Conservation (phyloP, 495 filamentous ascomycete genomes). For the Penicillium subrubescens region DNA sequence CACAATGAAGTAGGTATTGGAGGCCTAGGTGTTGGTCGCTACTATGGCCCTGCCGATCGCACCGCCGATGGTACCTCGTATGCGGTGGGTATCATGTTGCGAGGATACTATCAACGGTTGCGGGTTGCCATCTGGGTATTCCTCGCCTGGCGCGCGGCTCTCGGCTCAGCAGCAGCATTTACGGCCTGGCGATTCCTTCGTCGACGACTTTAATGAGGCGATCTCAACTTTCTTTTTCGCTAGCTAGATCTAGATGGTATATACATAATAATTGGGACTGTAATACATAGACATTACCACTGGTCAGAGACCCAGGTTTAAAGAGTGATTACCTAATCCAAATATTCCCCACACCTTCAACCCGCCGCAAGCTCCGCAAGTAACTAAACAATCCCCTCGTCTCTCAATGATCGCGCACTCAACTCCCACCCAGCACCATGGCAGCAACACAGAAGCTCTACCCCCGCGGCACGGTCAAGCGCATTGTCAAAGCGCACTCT, state of each 20-base stretch:
- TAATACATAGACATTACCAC: neutral
- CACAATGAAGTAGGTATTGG: slow-evolving; percentile 49
- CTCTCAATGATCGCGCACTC: neutral
- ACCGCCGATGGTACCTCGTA: slow-evolving; percentile 33
- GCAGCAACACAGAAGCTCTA: slow-evolving; percentile 69
- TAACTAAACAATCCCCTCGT: slow-evolving; percentile 21
- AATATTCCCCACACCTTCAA: neutral
- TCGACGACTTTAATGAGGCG: slow-evolving; percentile 6
- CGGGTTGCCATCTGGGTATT: slow-evolving; percentile 59
- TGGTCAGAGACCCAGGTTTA: neutral
- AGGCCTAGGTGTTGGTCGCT: slow-evolving; percentile 48
- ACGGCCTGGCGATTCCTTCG: slow-evolving; percentile 37
- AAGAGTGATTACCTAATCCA: slow-evolving; percentile 6
- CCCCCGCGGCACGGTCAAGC: slow-evolving; percentile 80
- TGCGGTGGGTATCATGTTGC: slow-evolving; percentile 64
- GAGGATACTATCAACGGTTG: slow-evolving; percentile 70
- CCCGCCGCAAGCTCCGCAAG: slow-evolving; percentile 6
- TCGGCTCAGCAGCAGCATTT: slow-evolving; percentile 38
- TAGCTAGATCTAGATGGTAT: slow-evolving; percentile 6
- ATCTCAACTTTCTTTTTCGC: neutral
- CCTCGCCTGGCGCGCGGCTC: slow-evolving; percentile 39
- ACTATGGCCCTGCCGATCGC: slow-evolving; percentile 40
- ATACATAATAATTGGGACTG: neutral
- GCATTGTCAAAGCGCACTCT: slow-evolving; percentile 87
- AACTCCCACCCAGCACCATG: slow-evolving; percentile 29